Percentiles rank a stretch among this genome's conserved stretches.
phyloP scores from a whole-genome alignment of 148 eudicot genomes.

The Camellia japonica region DNA sequence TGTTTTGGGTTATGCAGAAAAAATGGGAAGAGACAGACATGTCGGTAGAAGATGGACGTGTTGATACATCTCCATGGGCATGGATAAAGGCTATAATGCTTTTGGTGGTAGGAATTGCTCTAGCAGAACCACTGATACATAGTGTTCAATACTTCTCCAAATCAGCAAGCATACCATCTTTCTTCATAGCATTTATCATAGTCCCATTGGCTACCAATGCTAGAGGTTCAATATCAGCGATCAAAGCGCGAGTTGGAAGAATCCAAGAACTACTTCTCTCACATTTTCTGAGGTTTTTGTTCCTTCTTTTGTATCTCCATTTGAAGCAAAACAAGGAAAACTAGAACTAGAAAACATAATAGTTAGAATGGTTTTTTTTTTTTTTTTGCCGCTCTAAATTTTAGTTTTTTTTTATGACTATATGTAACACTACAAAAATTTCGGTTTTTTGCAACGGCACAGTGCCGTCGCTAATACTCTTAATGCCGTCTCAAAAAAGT shows the following conservation, averaged over 20 bases:
- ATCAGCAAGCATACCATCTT: conserved; percentile 23
- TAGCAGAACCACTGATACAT: conserved; percentile 41
- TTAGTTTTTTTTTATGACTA: no score
- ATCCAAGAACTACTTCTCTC: conserved; percentile 27
- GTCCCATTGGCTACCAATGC: conserved; percentile 45
- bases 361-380: no score
- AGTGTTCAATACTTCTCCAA: conserved; percentile 32
- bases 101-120: conserved; percentile 29
- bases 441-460: no score
- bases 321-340: not conserved
- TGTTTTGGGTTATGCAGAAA: conserved; percentile 23
- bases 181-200: conserved; percentile 29
- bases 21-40: conserved; percentile 24
- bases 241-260: conserved; percentile 27
- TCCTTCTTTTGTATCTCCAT: not conserved
- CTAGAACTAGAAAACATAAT: no score
- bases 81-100: conserved; percentile 33
- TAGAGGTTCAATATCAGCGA: conserved; percentile 30
- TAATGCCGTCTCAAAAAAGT: no score
- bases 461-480: no score
- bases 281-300: conserved; percentile 38
- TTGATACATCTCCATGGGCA: conserved; percentile 17
- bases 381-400: no score
- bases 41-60: conserved; percentile 16
- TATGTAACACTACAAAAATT: no score